A percentile compares a stretch with the other conserved stretches of the same genome.
Conservation (phyloP, 495 filamentous ascomycete species). For the Rhypophila decipiens region DNA sequence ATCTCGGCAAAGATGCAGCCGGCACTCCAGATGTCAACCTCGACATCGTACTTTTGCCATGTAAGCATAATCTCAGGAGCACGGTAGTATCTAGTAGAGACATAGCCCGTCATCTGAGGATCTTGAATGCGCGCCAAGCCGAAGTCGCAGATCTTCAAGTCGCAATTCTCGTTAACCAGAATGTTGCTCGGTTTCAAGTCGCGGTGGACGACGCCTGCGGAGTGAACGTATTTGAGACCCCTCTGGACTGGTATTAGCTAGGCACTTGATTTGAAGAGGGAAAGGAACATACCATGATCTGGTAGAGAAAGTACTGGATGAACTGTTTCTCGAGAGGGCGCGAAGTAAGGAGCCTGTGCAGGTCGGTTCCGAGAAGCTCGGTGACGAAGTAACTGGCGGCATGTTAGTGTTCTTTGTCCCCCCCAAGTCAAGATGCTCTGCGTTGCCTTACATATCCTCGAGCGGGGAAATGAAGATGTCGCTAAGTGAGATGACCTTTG, state of each 20-base stretch:
- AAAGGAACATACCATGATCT: constrained; percentile 73
- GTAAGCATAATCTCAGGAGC: constrained; percentile 99
- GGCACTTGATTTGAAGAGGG: not conserved
- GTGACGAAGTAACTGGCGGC: constrained; percentile 85
- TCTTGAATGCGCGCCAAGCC: constrained; percentile 96
- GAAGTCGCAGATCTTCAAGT: constrained; percentile 99
- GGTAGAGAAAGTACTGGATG: constrained; percentile 99
- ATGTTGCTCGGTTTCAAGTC: constrained; percentile 99
- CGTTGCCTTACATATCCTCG: constrained; percentile 79
- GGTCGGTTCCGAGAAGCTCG: constrained; percentile 91
- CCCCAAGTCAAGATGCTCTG: not conserved
- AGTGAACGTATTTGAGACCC: constrained; percentile 98
- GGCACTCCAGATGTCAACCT: constrained; percentile 99
- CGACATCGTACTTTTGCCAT: constrained; percentile 99
- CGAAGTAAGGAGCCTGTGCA: constrained; percentile 92
- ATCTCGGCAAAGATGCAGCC: constrained; percentile 99
- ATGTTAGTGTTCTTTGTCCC: constrained; percentile 23
- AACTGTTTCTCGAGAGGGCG: constrained; percentile 97
- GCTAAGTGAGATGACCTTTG: constrained; percentile 91
- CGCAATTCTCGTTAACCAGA: constrained; percentile 98
- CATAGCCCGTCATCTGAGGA: constrained; percentile 99
- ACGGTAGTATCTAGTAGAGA: constrained; percentile 96
- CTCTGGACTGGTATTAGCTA: constrained; percentile 54
- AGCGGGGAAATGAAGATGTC: constrained; percentile 99
- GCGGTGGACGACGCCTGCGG: constrained; percentile 93